A percentile compares a stretch with the other conserved stretches of the same genome.
Conservation (phyloP, 805 yeast genomes). For the Wickerhamiella musiphila region DNA sequence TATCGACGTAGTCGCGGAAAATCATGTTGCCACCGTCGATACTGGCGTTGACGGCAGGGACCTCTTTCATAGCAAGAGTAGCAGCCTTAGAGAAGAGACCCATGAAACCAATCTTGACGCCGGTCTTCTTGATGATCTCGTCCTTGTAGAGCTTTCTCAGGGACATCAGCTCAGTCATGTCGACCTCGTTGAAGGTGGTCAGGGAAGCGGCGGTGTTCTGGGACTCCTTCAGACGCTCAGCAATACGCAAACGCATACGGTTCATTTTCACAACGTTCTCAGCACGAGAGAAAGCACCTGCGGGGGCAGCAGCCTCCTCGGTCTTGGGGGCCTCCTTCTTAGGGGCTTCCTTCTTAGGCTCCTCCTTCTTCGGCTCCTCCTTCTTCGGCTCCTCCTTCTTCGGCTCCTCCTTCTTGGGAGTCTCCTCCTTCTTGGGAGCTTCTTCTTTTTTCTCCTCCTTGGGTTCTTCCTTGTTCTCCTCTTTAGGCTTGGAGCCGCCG, state of each 20-base stretch:
- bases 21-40: conserved; percentile 64
- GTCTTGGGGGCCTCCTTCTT: conserved; percentile 19
- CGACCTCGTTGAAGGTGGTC: conserved; percentile 96
- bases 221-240: conserved; percentile 97
- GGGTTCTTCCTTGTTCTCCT: conserved; percentile 13
- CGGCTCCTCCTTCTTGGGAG: conserved; percentile 12
- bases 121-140: conserved; percentile 83
- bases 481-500: conserved; percentile 29
- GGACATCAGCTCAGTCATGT: conserved; percentile 80
- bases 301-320: conserved; percentile 18
- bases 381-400: conserved; percentile 22
- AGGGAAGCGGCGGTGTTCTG: conserved; percentile 97
- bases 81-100: conserved; percentile 94
- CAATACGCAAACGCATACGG: conserved; percentile 97
- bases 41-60: conserved; percentile 90
- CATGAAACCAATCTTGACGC: conserved; percentile 95
- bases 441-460: conserved; percentile 15
- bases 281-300: conserved; percentile 45
- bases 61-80: conserved; percentile 80
- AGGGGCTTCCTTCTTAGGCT: conserved; percentile 17
- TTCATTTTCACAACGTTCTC: conserved; percentile 95
- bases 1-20: conserved; percentile 90
- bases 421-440: conserved; percentile 10
- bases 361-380: conserved; percentile 18
- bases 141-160: conserved; percentile 95